Percentiles rank a stretch among this genome's conserved stretches.
These are phyloP conservation scores for Pythium oligandrum DNA, from an alignment of 352 stramenopile genomes.

Conservation along the genomic window DNA sequence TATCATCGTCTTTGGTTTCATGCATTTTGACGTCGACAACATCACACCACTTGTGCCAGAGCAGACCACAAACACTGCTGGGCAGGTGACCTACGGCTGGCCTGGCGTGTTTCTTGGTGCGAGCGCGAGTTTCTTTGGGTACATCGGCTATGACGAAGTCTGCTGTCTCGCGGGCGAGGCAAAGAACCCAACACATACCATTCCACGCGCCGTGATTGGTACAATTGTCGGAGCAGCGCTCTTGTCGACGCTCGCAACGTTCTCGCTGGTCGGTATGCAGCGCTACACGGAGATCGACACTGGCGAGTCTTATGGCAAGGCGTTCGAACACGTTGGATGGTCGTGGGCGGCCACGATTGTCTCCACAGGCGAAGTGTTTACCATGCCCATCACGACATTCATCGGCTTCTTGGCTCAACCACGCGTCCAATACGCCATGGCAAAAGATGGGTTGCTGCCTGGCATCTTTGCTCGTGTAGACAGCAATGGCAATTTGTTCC, in stretches of 20 bases:
- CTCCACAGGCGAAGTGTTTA: constrained; percentile 90
- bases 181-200: constrained; percentile 80
- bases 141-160: constrained; percentile 96
- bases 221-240: constrained; percentile 83
- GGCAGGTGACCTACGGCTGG: constrained; percentile 54
- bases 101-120: constrained; percentile 85
- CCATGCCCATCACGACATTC: constrained; percentile 94
- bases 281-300: constrained; percentile 80
- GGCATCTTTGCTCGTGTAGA: constrained; percentile 75
- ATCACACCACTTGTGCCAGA: constrained; percentile 82
- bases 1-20: constrained; percentile 88
- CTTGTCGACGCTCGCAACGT: constrained; percentile 82
- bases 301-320: constrained; percentile 63
- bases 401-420: constrained; percentile 94
- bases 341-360: constrained; percentile 82
- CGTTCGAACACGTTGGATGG: constrained; percentile 58
- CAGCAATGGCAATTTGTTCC: constrained; percentile 65
- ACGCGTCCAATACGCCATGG: constrained; percentile 88
- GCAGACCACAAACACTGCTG: constrained; percentile 17
- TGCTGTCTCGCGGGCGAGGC: constrained; percentile 90
- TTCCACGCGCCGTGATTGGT: constrained; percentile 87
- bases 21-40: constrained; percentile 78
- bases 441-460: constrained; percentile 91
- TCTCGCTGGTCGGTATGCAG: constrained; percentile 92
- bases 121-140: constrained; percentile 94